Conservation (phyloP, 2,329 filamentous ascomycete species). For the Exophiala sideris region DNA sequence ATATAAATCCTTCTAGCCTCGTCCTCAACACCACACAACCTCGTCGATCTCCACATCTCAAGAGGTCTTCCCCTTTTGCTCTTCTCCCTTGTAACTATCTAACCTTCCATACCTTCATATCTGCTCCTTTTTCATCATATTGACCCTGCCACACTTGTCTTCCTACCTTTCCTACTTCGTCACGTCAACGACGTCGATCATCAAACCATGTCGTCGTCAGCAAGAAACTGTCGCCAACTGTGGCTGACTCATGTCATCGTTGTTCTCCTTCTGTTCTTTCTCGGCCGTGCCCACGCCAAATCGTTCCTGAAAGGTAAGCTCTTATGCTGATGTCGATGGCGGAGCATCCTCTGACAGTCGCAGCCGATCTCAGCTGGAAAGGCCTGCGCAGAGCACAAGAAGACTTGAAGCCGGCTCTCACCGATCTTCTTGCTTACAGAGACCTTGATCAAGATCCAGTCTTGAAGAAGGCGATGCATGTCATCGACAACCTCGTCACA, state of each 20-base stretch:
- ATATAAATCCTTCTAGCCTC: too few relatives aligned
- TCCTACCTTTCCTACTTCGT: too few relatives aligned
- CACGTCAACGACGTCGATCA: too few relatives aligned
- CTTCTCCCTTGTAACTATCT: too few relatives aligned
- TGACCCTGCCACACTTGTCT: too few relatives aligned
- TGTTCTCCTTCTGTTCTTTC: neutral
- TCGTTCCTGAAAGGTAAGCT: constrained; percentile 17
- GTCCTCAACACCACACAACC: too few relatives aligned
- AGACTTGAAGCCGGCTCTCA: constrained; percentile 15
- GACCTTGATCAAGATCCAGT: constrained; percentile 16
- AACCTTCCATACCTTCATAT: too few relatives aligned
- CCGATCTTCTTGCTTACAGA: constrained; percentile 16
- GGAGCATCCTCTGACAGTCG: constrained; percentile 3
- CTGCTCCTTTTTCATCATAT: too few relatives aligned
- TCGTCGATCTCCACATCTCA: too few relatives aligned
- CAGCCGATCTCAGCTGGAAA: constrained; percentile 21
- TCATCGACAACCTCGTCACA: constrained; percentile 17
- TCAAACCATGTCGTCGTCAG: too few relatives aligned
- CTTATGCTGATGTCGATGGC: neutral
- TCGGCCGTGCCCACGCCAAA: constrained; percentile 3
- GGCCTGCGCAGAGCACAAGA: constrained; percentile 3
- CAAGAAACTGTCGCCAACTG: too few relatives aligned
- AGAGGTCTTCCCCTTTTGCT: too few relatives aligned
- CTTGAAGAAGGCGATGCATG: constrained; percentile 21
- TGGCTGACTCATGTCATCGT: constrained; percentile 1